Evolutionary conservation across 2,329 filamentous ascomycete species (phyloP).

Genomic region (Ophiostoma novo-ulmi): DNA sequence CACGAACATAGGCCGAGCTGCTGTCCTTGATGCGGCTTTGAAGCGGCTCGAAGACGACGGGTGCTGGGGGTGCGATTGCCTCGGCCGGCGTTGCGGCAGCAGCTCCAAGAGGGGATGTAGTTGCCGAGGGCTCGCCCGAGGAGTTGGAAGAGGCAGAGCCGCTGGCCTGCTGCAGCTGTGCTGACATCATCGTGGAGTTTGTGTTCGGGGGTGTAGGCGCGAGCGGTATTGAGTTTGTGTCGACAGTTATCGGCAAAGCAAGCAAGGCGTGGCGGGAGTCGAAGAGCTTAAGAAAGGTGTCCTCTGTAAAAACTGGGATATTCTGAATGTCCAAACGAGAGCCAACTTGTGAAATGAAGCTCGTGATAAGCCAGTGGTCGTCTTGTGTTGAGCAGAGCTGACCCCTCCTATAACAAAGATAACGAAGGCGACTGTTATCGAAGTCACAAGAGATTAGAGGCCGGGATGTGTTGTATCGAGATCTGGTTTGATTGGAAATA

Average conservation of each 20-base stretch:
- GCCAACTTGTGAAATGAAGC: background rate
- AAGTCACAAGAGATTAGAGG: background rate
- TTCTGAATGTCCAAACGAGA: background rate
- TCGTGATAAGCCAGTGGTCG: background rate
- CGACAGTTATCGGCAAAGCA: background rate
- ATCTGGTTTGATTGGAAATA: background rate
- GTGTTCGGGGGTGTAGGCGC: background rate
- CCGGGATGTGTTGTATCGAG: background rate
- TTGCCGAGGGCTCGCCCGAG: constrained; percentile 12
- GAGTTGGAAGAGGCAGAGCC: constrained; percentile 24
- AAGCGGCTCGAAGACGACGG: constrained; percentile 30
- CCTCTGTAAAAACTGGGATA: background rate
- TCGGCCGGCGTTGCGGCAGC: constrained; percentile 11
- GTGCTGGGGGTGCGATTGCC: background rate
- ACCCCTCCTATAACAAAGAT: background rate
- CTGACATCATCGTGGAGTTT: constrained; percentile 28
- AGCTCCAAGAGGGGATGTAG: constrained; percentile 21
- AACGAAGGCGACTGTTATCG: background rate
- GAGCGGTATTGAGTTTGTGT: background rate
- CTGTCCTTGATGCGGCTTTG: constrained; percentile 39
- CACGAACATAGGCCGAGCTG: constrained; percentile 57
- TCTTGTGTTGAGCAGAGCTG: background rate
- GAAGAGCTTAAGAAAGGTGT: background rate
- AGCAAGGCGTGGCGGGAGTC: background rate
- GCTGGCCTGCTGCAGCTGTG: constrained; percentile 29